Percentiles rank a stretch among this genome's conserved stretches.
Evolutionary conservation across 352 stramenopile species (phyloP).

Genomic region (Pythium aquatile): DNA sequence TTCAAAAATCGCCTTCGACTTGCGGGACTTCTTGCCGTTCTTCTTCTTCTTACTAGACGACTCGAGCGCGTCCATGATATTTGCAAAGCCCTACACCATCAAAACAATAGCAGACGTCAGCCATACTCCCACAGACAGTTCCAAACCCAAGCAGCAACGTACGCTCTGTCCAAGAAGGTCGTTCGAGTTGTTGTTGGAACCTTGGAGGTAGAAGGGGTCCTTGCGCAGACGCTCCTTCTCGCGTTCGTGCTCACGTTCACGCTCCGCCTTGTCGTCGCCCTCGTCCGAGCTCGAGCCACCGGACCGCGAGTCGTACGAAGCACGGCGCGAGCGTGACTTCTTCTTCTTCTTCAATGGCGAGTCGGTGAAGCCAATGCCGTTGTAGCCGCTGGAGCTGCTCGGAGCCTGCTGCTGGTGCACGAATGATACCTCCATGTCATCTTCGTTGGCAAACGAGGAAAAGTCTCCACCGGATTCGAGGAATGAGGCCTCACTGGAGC

Average conservation of each 20-base stretch:
- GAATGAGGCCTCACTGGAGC: conserved; percentile 60
- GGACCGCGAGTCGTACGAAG: conserved; percentile 35
- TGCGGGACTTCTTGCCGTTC: conserved; percentile 32
- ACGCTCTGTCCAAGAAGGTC: conserved; percentile 31
- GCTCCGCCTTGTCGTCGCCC: conserved; percentile 42
- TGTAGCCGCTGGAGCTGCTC: conserved; percentile 28
- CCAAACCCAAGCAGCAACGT: conserved; percentile 16
- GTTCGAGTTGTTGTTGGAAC: conserved; percentile 43
- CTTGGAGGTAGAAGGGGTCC: conserved; percentile 81
- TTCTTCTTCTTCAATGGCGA: conserved; percentile 25
- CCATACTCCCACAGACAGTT: neutral
- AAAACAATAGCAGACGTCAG: conserved; percentile 9
- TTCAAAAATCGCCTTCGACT: conserved; percentile 62
- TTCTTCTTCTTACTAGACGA: conserved; percentile 51
- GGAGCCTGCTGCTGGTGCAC: conserved; percentile 38
- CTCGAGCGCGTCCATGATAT: conserved; percentile 80
- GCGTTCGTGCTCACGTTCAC: conserved; percentile 27
- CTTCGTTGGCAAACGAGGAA: conserved; percentile 54
- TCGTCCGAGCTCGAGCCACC: conserved; percentile 35
- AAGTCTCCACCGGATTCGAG: conserved; percentile 73
- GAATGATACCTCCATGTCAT: conserved; percentile 84
- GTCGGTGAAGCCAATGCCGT: conserved; percentile 24
- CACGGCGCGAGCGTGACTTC: conserved; percentile 48
- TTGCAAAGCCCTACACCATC: conserved; percentile 52
- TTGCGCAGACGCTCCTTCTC: conserved; percentile 72